Evolutionary conservation across 805 yeast species (phyloP).

Genomic region (Nakazawaea anatomiae): DNA sequence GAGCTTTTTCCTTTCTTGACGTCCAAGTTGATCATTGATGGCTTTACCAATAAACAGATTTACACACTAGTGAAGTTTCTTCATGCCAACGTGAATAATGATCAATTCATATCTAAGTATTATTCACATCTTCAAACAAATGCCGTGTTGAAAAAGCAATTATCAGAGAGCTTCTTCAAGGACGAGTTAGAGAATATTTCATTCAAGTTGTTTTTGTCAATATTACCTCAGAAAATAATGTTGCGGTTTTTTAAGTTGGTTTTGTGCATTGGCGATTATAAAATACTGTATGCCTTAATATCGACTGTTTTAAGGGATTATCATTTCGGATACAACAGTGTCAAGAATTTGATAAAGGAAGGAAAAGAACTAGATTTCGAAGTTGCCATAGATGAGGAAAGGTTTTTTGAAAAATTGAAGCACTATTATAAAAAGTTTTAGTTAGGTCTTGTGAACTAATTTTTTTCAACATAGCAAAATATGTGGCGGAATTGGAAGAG

Average conservation of each 20-base stretch:
- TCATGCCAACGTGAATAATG: background rate
- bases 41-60: background rate
- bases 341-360: conserved; percentile 15
- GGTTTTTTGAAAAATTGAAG: conserved; percentile 24
- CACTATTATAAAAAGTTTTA: conserved; percentile 20
- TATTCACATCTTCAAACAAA: background rate
- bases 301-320: conserved; percentile 38
- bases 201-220: background rate
- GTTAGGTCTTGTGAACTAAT: background rate
- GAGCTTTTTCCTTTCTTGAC: conserved; percentile 3
- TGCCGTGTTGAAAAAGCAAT: conserved; percentile 3
- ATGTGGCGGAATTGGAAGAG: too few species aligned
- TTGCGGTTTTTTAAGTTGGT: conserved; percentile 19
- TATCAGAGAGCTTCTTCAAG: background rate
- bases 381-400: conserved; percentile 18
- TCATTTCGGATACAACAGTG: conserved; percentile 42
- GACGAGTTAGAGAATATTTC: conserved; percentile 4
- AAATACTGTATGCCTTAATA: conserved; percentile 31
- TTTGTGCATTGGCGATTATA: conserved; percentile 26
- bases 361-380: conserved; percentile 15
- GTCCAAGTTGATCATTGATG: conserved; percentile 1
- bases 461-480: too few species aligned
- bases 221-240: conserved; percentile 8
- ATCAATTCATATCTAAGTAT: background rate
- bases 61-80: conserved; percentile 5